Evolutionary conservation across 371 early-diverging fungal species (phyloP).

Genomic region (Mucor circinelloides): DNA sequence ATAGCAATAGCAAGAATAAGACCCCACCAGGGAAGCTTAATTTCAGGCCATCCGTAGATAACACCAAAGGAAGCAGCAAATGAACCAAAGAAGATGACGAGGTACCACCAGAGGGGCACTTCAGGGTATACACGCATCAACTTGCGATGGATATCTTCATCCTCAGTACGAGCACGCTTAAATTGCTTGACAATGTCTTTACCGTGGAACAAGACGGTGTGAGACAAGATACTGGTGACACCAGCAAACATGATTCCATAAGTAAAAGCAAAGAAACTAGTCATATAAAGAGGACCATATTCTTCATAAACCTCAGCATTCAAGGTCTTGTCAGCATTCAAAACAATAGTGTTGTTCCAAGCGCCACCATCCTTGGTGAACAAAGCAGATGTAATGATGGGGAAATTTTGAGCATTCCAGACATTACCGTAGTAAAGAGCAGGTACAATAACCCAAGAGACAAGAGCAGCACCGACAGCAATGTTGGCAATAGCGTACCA

Average conservation of each 20-base stretch:
- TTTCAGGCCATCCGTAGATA: conserved; percentile 45
- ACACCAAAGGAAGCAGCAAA: conserved; percentile 54
- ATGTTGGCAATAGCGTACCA: conserved; percentile 74
- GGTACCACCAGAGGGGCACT: conserved; percentile 78
- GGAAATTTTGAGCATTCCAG: conserved; percentile 67
- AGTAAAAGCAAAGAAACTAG: conserved; percentile 57
- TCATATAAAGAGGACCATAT: conserved; percentile 74
- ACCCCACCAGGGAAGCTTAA: conserved; percentile 72
- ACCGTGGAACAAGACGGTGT: conserved; percentile 66
- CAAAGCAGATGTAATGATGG: conserved; percentile 52
- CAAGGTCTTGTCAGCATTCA: conserved; percentile 58
- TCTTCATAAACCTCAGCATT: conserved; percentile 64
- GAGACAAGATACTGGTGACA: conserved; percentile 64
- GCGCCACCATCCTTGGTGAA: conserved; percentile 51
- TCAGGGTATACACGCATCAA: conserved; percentile 75
- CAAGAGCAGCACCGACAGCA: conserved; percentile 66
- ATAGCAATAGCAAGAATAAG: conserved; percentile 65
- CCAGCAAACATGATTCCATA: conserved; percentile 71
- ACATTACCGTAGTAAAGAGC: conserved; percentile 70
- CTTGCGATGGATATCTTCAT: conserved; percentile 69
- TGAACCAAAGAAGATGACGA: conserved; percentile 49
- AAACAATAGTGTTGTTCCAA: conserved; percentile 59
- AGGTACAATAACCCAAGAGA: conserved; percentile 78
- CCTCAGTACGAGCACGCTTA: conserved; percentile 56
- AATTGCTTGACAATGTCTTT: conserved; percentile 61